Conservation (phyloP, 129 eudicot species). For the Logfia minima region DNA sequence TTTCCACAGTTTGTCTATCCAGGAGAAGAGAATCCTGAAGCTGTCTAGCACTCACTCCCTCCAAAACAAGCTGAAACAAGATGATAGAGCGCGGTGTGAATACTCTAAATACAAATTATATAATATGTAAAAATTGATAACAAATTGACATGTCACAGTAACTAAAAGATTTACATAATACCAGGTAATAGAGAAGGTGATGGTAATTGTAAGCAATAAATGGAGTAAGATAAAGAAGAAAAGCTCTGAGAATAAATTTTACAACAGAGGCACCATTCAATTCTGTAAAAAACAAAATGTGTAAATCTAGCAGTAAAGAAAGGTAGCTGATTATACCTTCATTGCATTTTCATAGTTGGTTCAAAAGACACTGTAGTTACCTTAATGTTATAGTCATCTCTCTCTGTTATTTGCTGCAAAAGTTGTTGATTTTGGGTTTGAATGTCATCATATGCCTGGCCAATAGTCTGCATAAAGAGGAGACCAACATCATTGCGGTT, state of each 20-base stretch:
- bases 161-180: slow-evolving; percentile 4
- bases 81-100: slow-evolving; percentile 14
- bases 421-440: slow-evolving; percentile 92
- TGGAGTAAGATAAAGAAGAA: neutral
- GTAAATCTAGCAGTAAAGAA: neutral
- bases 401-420: slow-evolving; percentile 89
- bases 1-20: slow-evolving; percentile 62
- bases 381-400: slow-evolving; percentile 94
- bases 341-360: neutral
- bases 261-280: neutral
- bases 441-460: slow-evolving; percentile 92
- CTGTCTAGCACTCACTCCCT: slow-evolving; percentile 78
- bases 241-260: neutral
- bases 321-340: neutral
- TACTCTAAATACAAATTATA: neutral
- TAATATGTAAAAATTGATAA: neutral
- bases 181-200: neutral
- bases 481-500: slow-evolving; percentile 11
- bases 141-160: neutral
- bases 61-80: slow-evolving; percentile 73
- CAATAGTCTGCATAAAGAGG: slow-evolving; percentile 60
- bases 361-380: slow-evolving; percentile 29
- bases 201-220: neutral
- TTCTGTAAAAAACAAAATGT: neutral
- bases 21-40: slow-evolving; percentile 48